Evolutionary conservation across 345 rosid species (phyloP).

Genomic region (Eucalyptus decipiens): DNA sequence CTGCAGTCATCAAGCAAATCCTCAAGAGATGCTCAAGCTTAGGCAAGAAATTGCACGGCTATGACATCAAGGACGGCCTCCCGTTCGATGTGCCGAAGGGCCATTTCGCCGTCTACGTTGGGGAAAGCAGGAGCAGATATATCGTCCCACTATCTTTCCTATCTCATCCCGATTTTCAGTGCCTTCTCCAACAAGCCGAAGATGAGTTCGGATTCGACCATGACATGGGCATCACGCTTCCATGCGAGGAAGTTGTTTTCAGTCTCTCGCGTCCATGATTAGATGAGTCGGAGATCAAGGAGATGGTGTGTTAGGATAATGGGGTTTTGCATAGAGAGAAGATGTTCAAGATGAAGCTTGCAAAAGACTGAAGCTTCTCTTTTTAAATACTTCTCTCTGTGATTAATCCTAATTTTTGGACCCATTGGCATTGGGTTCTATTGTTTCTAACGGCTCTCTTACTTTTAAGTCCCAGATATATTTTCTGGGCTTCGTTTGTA

Average conservation of each 20-base stretch:
- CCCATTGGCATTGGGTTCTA: not conserved
- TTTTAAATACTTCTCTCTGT: not conserved
- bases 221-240: conserved; percentile 26
- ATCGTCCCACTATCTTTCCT: conserved; percentile 18
- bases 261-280: not conserved
- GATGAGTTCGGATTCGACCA: conserved; percentile 30
- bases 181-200: conserved; percentile 14
- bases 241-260: conserved; percentile 23
- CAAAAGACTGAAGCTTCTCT: not conserved
- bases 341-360: not conserved
- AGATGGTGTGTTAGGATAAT: not conserved
- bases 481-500: not conserved
- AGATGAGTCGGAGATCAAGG: not conserved
- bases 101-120: conserved; percentile 26
- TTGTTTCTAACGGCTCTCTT: not conserved
- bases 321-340: not conserved
- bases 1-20: conserved; percentile 63
- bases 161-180: conserved; percentile 16
- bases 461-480: not conserved
- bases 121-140: conserved; percentile 21
- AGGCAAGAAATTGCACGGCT: conserved; percentile 34
- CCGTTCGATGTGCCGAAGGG: conserved; percentile 36
- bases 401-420: not conserved
- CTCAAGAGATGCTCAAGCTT: conserved; percentile 76
- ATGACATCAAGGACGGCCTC: conserved; percentile 33